Conservation (phyloP, 352 stramenopile genomes). For the Pythium phragmiticola region DNA sequence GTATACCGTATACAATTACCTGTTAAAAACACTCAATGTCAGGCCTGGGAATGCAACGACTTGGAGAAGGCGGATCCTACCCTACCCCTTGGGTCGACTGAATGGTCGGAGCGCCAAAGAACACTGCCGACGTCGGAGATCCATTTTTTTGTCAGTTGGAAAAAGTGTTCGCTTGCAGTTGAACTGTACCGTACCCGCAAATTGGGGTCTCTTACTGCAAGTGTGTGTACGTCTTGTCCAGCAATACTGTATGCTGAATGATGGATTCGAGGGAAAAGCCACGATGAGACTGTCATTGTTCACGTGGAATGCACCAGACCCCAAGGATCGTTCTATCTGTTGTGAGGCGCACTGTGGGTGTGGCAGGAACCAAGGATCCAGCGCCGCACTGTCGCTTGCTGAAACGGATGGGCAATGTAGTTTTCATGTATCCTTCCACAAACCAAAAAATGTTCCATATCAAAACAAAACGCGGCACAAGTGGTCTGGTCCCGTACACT, state of each 20-base stretch:
- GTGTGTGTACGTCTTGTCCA: too few species aligned
- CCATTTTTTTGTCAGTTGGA: background rate
- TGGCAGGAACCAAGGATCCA: background rate
- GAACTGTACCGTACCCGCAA: background rate
- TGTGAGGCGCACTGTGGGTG: background rate
- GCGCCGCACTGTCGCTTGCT: background rate
- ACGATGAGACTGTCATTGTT: too few species aligned
- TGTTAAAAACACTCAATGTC: too few species aligned
- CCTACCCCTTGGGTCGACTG: constrained; percentile 15
- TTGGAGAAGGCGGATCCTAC: constrained; percentile 3
- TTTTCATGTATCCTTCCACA: background rate
- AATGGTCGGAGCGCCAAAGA: background rate
- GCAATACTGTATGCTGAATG: too few species aligned
- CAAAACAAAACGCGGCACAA: constrained; percentile 10
- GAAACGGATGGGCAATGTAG: background rate
- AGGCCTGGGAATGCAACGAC: too few species aligned
- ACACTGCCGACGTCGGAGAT: background rate
- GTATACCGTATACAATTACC: too few species aligned
- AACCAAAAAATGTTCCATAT: constrained; percentile 6
- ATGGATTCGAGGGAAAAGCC: too few species aligned
- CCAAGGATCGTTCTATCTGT: too few species aligned
- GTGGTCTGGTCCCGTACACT: background rate
- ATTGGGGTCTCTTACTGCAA: too few species aligned
- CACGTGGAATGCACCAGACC: too few species aligned
- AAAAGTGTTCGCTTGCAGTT: background rate